phyloP scores from a whole-genome alignment of 805 yeast genomes.

The Myxozyma mucilagina region DNA sequence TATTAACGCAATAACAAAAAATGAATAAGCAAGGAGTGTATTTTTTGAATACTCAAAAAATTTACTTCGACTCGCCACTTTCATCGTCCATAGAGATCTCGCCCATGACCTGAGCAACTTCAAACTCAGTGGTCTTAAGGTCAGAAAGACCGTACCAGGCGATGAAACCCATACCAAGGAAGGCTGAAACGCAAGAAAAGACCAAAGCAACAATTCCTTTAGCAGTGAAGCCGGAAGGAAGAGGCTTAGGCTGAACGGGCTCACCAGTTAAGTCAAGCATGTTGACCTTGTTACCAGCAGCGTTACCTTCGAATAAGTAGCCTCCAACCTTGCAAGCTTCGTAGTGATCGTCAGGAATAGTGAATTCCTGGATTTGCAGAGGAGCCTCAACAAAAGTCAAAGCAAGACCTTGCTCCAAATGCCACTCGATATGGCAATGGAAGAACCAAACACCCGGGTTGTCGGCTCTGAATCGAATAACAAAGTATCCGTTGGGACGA shows the following conservation, averaged over 20 bases:
- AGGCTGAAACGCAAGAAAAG: constrained; percentile 83
- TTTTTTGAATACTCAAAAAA: not conserved
- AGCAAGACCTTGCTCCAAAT: constrained; percentile 91
- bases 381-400: constrained; percentile 84
- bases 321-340: constrained; percentile 58
- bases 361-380: constrained; percentile 54
- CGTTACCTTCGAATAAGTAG: constrained; percentile 69
- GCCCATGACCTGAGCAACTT: constrained; percentile 51
- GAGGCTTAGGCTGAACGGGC: constrained; percentile 58
- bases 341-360: constrained; percentile 60
- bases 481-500: constrained; percentile 81
- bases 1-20: too few species aligned
- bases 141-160: constrained; percentile 85
- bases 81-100: constrained; percentile 54
- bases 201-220: constrained; percentile 92
- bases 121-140: constrained; percentile 64
- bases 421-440: constrained; percentile 99
- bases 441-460: constrained; percentile 99
- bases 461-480: constrained; percentile 82
- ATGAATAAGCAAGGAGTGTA: not conserved
- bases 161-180: constrained; percentile 76
- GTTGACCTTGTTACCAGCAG: constrained; percentile 75
- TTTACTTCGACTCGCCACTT: constrained; percentile 47
- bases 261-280: constrained; percentile 70
- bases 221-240: constrained; percentile 92